These are phyloP conservation scores for Andrographis paniculata DNA, from an alignment of 305 asterid species.

Conservation along the genomic window DNA sequence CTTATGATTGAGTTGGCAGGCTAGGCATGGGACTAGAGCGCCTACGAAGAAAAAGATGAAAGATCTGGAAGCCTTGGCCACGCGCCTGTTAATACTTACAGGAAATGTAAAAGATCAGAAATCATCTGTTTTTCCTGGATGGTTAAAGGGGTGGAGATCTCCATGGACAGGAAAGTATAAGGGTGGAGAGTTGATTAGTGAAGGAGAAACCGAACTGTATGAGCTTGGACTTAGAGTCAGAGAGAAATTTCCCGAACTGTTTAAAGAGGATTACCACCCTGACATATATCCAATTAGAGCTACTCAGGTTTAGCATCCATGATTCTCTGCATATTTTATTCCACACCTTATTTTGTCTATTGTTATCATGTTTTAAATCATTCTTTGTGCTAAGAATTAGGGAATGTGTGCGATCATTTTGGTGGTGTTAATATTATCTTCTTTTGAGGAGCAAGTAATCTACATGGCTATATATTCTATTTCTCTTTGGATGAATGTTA, in stretches of 20 bases:
- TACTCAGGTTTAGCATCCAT: slow-evolving; percentile 51
- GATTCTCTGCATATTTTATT: slow-evolving; percentile 8
- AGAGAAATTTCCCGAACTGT: slow-evolving; percentile 55
- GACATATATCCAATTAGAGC: slow-evolving; percentile 82
- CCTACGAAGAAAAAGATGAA: slow-evolving; percentile 86
- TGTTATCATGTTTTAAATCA: slow-evolving; percentile 5
- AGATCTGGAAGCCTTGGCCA: slow-evolving; percentile 51
- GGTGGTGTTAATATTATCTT: not conserved
- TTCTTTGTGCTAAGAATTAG: slow-evolving; percentile 12
- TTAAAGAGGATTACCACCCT: slow-evolving; percentile 75
- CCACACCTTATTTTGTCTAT: slow-evolving; percentile 14
- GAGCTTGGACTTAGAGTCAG: slow-evolving; percentile 77
- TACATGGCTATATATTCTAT: too few relatives aligned
- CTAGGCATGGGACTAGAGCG: slow-evolving; percentile 95
- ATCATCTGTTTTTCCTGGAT: slow-evolving; percentile 46
- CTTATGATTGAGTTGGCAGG: slow-evolving; percentile 38
- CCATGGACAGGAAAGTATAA: slow-evolving; percentile 83
- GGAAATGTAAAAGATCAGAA: slow-evolving; percentile 38
- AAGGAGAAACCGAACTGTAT: slow-evolving; percentile 78
- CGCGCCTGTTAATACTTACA: slow-evolving; percentile 50
- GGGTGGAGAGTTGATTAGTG: slow-evolving; percentile 75
- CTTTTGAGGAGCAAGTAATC: too few relatives aligned
- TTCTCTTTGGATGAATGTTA: too few relatives aligned
- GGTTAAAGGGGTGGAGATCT: slow-evolving; percentile 77
- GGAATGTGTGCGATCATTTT: not conserved